Base-by-base conservation (phyloP, 2,329 filamentous ascomycete genomes). In the Fusarium pseudograminearum region DNA sequence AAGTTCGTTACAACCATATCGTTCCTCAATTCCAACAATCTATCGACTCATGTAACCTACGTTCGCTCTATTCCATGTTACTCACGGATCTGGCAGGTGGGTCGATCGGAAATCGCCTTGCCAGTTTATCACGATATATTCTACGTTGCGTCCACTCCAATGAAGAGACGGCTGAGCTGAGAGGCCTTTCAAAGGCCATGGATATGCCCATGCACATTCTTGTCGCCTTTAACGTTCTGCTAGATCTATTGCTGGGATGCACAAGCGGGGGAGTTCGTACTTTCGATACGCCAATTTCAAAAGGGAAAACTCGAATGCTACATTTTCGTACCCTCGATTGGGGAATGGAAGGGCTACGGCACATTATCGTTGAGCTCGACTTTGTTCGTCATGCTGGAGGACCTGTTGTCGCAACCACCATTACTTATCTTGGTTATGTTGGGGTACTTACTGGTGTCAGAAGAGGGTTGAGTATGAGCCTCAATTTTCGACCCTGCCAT, bases 241-340 rank as follows among this genome's bases (percentile, higher is more conserved):
- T 91, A 3, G 90, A 92, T 71, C 78, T 87, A 7, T 79, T 91
- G 36, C 84, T 91, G 78, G 89, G 89, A 4, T 91, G 90, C 74
- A 91, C 89, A 2, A 90, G 87, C 46, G 80, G 80, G 5, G 80
- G 78, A 1, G 76, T 74, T 1, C 70, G 77, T 2, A 69, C 74
- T 0, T 2, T 75, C 0, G 61, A 71, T 18, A 26, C 50, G 4
- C 38, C 26, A 31, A 7, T 4, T 15, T 31, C 34, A 3, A 26
- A 20, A 4, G 41, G 42, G 38, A 33, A 76, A 78, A 73, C 67
- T 18, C 69, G 58, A 33, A 67, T 88, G 78, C 72, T 87, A 65
- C 86, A 88, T 75, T 88, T 88, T 67, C 79, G 86, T 18, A 87
- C 85, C 4, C 71, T 88, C 18, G 86, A 88, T 63, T 87, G 85